These are phyloP conservation scores for Cicer arietinum DNA, from an alignment of 306 rosid species.

Conservation along the genomic window DNA sequence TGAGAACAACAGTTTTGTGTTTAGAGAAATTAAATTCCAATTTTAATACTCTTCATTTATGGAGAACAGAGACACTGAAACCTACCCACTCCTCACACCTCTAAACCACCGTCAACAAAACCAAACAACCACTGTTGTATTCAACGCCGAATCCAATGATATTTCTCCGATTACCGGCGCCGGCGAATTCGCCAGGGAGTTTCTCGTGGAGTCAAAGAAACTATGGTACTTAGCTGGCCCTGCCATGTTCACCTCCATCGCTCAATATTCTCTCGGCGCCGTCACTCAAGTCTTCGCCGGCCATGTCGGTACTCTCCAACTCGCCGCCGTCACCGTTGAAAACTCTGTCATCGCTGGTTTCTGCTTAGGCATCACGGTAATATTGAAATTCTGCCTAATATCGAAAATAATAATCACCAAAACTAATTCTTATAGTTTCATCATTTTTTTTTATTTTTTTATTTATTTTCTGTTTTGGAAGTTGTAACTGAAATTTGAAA, in stretches of 20 bases:
- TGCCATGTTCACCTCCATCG: constrained; percentile 79
- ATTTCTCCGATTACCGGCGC: constrained; percentile 58
- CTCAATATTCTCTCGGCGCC: constrained; percentile 92
- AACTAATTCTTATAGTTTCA: neutral
- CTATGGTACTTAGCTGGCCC: constrained; percentile 96
- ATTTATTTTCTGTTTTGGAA: neutral
- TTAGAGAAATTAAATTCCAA: neutral
- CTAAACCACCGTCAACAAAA: neutral
- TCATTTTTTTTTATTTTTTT: neutral
- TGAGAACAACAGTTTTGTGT: neutral
- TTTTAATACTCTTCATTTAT: neutral
- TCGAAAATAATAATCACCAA: neutral
- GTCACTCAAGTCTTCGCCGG: constrained; percentile 84
- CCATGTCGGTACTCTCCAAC: constrained; percentile 72
- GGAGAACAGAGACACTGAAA: constrained; percentile 26
- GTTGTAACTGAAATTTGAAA: neutral
- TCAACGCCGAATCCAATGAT: constrained; percentile 60
- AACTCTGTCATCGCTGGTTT: constrained; percentile 95
- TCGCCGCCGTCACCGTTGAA: constrained; percentile 86
- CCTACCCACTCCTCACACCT: constrained; percentile 43
- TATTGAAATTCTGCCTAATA: no score
- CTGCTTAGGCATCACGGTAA: constrained; percentile 75
- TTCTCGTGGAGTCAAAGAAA: constrained; percentile 64
- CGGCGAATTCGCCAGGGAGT: constrained; percentile 56
- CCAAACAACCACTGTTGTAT: constrained; percentile 42